A percentile compares a stretch with the other conserved stretches of the same genome.
Evolutionary conservation across 306 rosid species (phyloP).

Genomic region (Medicago lupulina): DNA sequence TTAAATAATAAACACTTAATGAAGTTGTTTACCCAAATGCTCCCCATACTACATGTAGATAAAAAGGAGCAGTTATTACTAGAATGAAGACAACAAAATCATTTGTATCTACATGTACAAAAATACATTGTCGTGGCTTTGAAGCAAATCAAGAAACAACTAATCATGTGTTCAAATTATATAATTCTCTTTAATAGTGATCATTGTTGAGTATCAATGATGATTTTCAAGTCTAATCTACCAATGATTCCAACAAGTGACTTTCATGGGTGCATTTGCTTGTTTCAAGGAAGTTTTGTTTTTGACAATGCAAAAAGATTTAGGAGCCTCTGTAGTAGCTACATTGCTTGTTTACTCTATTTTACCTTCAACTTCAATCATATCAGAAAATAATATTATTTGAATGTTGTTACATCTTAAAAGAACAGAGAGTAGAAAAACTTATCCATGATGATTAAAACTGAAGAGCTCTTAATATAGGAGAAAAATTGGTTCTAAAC

Average conservation of each 20-base stretch:
- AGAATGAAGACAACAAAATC: not conserved
- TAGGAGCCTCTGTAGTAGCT: constrained; percentile 28
- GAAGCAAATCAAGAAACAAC: constrained; percentile 22
- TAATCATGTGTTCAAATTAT: not conserved
- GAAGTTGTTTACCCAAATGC: constrained; percentile 6
- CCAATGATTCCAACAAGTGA: constrained; percentile 5
- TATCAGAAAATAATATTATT: not conserved
- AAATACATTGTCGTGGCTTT: constrained; percentile 16
- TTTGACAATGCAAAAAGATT: not conserved
- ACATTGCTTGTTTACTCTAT: constrained; percentile 8
- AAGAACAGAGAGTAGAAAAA: not conserved
- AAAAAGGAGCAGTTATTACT: constrained; percentile 21
- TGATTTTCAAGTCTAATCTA: constrained; percentile 23
- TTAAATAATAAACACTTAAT: not conserved
- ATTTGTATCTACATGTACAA: not conserved
- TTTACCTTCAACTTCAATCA: not conserved
- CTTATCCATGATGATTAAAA: not conserved
- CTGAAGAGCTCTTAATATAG: not conserved
- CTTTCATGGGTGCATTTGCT: no score
- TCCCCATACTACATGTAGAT: constrained; percentile 11
- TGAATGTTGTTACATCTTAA: not conserved
- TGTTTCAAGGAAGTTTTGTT: not conserved
- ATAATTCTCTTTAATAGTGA: not conserved
- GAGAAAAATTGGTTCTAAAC: not conserved
- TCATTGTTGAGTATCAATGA: not conserved